Evolutionary conservation across 1,284 basidiomycete species (phyloP), one percentile per base, ranked within the genome.

Genomic region (Exobasidium cylindrosporum): DNA sequence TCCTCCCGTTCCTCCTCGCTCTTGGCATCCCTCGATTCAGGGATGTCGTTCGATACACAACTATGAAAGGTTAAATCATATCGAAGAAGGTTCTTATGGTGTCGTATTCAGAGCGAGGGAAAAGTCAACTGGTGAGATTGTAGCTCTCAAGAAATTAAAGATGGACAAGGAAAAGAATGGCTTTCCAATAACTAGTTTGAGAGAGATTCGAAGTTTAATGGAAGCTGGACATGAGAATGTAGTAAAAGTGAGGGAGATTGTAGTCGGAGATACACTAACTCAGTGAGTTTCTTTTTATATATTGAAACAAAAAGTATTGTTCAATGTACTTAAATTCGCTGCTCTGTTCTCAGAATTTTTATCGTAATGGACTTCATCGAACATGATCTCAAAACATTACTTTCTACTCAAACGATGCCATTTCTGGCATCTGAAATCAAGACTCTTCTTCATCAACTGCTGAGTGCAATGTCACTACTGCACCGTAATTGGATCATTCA

Each of bases 351-450:
- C 61, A 94, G 92, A 83, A 92, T 97, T 59, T 98, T 93, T 82
- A 92, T 98, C 66, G 94, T 97, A 31, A 97, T 97, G 93, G 95
- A 97, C 76, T 98, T 99, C 78, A 94, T 98, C 78, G 96, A 98
- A 81, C 96, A 99, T 81, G 95, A 99, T 80, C 87, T 99, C 77
- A 98, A 98, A 82, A 91, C 93, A 1, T 85, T 99, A 55, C 85
- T 99, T 59, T 45, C 58, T 14, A 84, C 91, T 65, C 97, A 97
- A 92, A 90, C 92, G 0, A 86, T 89, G 43, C 92, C 95, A 0
- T 99, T 98, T 82, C 83, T 97, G 29, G 92, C 94, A 79, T 96
- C 92, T 40, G 96, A 99, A 82, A 90, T 97, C 83, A 99, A 99
- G 84, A 97, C 94, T 0, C 83, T 99, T 57, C 87, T 97, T 87